Base-by-base conservation (phyloP, 106 monocot genomes). In the Acorus gramineus region DNA sequence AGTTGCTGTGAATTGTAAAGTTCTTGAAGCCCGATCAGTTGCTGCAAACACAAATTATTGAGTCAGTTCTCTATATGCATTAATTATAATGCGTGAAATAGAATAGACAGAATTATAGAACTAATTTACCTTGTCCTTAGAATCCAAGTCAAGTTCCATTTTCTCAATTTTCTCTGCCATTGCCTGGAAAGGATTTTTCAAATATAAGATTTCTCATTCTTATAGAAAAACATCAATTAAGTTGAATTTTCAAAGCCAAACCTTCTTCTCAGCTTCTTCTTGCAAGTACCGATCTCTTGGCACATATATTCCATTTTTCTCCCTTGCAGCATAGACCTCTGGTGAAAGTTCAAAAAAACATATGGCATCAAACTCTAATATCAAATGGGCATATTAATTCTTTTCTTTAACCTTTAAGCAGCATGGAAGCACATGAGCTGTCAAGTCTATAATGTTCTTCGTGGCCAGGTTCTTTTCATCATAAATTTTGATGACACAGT, bases 301-400 rank as follows among this genome's bases (percentile, higher is more conserved):
- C 51, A 89, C 79, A 61, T 98, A 98, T 45, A 98, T 88, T 7
- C 96, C 96, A 76, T 98, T 91, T 76, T 98, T 98, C 73, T 98
- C 96, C 68, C 96, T 85, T 66, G 96, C 91, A 78, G 96, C 87
- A 85, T 78, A 98, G 43, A 98, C 87, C 79, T 98, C 96, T 98
- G 81, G 46, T 60, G 2, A 48, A 53, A 63, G 28, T 28, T 28
- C 28, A 28, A 46, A 14, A 67, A 68, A 51, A 63, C 56, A 14
- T 28, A 67, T 3, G 11, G 7, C 44, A 7, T 51, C 10, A 8
- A 2, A 28, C 14, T 4, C 5, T 11, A 42, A 53, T 8, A 65
- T 47, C 47, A 13, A 65, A 65, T 42, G 50, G 49, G 49, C 28
- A 59, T 42, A 28, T 42, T 59, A 28, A 28, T 28, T 28, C 28